Evolutionary conservation across 1,284 basidiomycete species (phyloP), one percentile per base, ranked within the genome.

Genomic region (Pascua sp.): DNA sequence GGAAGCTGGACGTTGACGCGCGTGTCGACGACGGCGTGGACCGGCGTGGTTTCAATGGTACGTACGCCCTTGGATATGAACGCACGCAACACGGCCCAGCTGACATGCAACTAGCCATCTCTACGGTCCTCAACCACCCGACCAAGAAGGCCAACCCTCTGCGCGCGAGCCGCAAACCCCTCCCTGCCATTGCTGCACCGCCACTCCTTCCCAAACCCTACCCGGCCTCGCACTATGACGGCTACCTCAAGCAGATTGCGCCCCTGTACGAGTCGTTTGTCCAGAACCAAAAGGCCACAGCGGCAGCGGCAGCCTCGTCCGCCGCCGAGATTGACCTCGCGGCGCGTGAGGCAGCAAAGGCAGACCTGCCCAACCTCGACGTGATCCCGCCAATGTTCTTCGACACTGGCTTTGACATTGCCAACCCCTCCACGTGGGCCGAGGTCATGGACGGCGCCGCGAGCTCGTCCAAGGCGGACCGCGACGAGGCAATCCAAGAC

Each of bases 371-470:
- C 89, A 2, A 87, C 1, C 83, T 98, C 11, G 83, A 88, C 58
- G 79, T 83, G 2, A 88, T 98, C 0, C 93, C 95, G 1, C 68
- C 83, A 1, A 81, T 91, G 24, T 96, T 90, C 79, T 95, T 96
- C 70, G 79, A 85, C 50, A 72, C 82, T 5, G 71, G 83, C 24
- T 98, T 98, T 78, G 85, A 93, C 73, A 83, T 98, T n/a, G 85
- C 88, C 10, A 86, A 95, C 70, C 87, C 91, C 1, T 80, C 79
- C 42, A 95, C 86, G 0, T 98, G 97, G 77, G 82, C 86, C 55
- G 79, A 84, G 7, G 88, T 98, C 49, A 90, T 71, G 37, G 62
- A 57, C 18, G 53, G 56, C 24, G 47, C 67, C 43, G 18, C 51
- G 43, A 40, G 42, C 51, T 55, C 50, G 42, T 51, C 17, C 36